Evolutionary conservation across 441 rosid genomes (phyloP).

Genomic region (Gossypium laxum): DNA sequence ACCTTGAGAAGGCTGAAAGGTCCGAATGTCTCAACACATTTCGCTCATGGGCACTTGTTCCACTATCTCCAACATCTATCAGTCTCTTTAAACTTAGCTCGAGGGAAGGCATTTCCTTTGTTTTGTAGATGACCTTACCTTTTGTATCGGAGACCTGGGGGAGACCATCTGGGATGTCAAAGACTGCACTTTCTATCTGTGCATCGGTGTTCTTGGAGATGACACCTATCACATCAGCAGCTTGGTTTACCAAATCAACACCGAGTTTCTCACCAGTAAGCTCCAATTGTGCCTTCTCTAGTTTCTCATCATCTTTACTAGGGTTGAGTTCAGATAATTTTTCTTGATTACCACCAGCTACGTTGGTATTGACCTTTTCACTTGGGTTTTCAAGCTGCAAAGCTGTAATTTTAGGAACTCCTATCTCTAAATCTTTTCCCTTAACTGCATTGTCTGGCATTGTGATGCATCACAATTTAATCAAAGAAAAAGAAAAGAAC

Average conservation of each 20-base stretch:
- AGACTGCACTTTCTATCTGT: constrained; percentile 19
- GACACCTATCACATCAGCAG: constrained; percentile 16
- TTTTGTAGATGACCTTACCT: constrained; percentile 16
- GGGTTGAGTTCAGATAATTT: constrained; percentile 16
- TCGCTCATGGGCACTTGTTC: constrained; percentile 22
- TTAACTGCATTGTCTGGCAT: constrained; percentile 19
- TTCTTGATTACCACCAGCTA: constrained; percentile 16
- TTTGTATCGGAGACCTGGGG: constrained; percentile 18
- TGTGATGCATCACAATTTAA: constrained; percentile 11
- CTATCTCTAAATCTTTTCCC: constrained; percentile 29
- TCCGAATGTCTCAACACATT: constrained; percentile 38
- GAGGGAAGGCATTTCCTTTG: constrained; percentile 25
- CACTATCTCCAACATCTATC: constrained; percentile 22
- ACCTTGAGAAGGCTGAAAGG: constrained; percentile 47
- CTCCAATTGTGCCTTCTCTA: constrained; percentile 18
- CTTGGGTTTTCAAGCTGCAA: constrained; percentile 19
- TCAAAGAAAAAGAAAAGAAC: constrained; percentile 8
- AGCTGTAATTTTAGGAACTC: constrained; percentile 23
- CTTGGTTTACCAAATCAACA: constrained; percentile 23
- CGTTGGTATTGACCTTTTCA: constrained; percentile 8
- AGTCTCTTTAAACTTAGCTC: constrained; percentile 34
- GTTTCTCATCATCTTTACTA: constrained; percentile 18
- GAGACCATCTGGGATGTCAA: constrained; percentile 19
- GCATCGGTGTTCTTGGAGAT: constrained; percentile 14
- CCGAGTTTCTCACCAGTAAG: constrained; percentile 18